A percentile compares a stretch with the other conserved stretches of the same genome.
These are phyloP conservation scores for Mucor irregularis DNA, from an alignment of 371 early-diverging fungal species.

Conservation along the genomic window DNA sequence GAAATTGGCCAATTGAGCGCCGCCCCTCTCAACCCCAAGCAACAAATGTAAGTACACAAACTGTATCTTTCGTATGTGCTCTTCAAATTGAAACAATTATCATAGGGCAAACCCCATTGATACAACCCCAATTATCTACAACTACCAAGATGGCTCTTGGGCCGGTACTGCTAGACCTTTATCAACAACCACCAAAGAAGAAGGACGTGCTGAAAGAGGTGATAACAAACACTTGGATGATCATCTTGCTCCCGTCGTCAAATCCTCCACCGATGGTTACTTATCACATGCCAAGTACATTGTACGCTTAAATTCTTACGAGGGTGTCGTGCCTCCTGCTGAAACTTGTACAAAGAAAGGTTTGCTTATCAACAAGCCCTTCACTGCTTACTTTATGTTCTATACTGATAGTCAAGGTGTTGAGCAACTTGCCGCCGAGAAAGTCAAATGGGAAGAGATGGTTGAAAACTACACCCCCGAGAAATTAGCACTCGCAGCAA, in stretches of 20 bases:
- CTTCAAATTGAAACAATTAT: neutral
- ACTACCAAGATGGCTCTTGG: conserved; percentile 47
- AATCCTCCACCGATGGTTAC: conserved; percentile 36
- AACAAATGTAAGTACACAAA: conserved; percentile 24
- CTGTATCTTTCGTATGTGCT: neutral
- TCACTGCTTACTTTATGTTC: conserved; percentile 41
- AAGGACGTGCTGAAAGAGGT: conserved; percentile 34
- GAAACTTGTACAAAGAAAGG: conserved; percentile 39
- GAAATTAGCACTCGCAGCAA: conserved; percentile 1
- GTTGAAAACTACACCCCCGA: conserved; percentile 24
- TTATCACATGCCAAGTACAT: conserved; percentile 42
- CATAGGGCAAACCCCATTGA: conserved; percentile 36
- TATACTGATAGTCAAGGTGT: conserved; percentile 34
- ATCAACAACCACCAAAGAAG: conserved; percentile 36
- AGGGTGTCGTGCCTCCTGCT: conserved; percentile 33
- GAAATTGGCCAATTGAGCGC: conserved; percentile 37
- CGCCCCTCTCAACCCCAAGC: conserved; percentile 29
- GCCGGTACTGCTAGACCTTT: conserved; percentile 31
- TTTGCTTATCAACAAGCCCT: conserved; percentile 32
- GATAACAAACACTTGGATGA: conserved; percentile 39
- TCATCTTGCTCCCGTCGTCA: conserved; percentile 26
- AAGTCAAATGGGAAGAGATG: conserved; percentile 31
- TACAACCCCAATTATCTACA: conserved; percentile 33
- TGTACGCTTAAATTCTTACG: conserved; percentile 32
- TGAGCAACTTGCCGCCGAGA: conserved; percentile 11